Base-by-base conservation (phyloP, 768 basidiomycete genomes). In the Macrolepiota albuminosa region DNA sequence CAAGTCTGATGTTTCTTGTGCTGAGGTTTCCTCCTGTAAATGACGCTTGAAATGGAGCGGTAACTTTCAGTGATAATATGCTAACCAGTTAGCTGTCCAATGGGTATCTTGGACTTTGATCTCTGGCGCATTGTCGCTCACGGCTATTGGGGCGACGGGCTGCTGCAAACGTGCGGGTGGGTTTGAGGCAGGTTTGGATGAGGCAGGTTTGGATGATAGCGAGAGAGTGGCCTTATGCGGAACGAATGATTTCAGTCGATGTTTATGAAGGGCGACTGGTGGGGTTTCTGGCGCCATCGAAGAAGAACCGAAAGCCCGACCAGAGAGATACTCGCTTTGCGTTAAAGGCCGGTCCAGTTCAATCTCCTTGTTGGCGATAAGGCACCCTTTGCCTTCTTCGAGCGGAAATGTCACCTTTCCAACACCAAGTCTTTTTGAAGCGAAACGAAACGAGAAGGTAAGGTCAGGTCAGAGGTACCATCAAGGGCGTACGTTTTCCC, bases 1-100 rank as follows among this genome's bases (percentile, higher is more conserved):
- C 94, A 95, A 0, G 86, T 89, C 68, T 90, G 89, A 65, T 92
- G 83, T 72, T 94, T 94, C 75, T 80, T 90, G 5, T 72, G 73
- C 66, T 86, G 83, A 55, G 82, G 82, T 65, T 87, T 89, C 40
- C 92, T 81, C 91, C 92, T 91, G 58, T 6, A 52, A 40, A 53
- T 45, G 42, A 59, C 47, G 26, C 45, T 33, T 45, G 37, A 4
- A 56, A 58, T 49, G 40, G 50, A 48, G 45, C 14, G 40, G 33
- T 45, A 33, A 59, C 7, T 0, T 43, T 42, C 2, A 6, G 18
- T 7, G 3, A 31, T 1, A 13, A 13, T 33, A 3, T 16, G 43
- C 48, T 46, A 61, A 87, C 89, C 89, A 89, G 67, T 87, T 87
- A 16, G 81, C 89, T 10, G 82, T 81, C 88, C 89, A 91, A 66